A percentile compares a stretch with the other conserved stretches of the same genome.
These are phyloP conservation scores for Leccinum rimulosum DNA, from an alignment of 768 basidiomycete species.

Conservation along the genomic window DNA sequence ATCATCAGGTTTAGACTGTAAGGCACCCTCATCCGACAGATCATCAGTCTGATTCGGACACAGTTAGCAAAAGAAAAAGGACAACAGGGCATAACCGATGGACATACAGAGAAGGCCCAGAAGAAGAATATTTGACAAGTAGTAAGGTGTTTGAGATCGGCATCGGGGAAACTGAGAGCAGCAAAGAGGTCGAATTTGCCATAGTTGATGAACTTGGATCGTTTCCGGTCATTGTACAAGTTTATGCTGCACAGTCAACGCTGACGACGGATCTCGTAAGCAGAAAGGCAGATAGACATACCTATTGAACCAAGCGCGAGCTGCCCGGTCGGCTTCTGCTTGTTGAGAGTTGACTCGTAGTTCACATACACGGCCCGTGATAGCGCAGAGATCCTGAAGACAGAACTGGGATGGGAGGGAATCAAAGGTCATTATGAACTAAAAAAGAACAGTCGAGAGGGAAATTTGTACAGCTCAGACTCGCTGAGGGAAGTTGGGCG, in stretches of 20 bases:
- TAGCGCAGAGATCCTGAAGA: conserved; percentile 35
- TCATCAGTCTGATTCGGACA: conserved; percentile 33
- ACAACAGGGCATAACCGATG: background rate
- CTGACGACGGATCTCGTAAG: background rate
- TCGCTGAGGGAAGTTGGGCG: conserved; percentile 22
- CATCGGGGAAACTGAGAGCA: conserved; percentile 38
- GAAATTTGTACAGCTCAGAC: conserved; percentile 25
- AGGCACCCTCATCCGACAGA: conserved; percentile 36
- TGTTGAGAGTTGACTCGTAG: conserved; percentile 33
- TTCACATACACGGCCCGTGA: conserved; percentile 37
- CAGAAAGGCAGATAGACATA: conserved; percentile 3
- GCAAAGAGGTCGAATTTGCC: conserved; percentile 40
- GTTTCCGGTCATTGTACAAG: conserved; percentile 36
- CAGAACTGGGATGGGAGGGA: conserved; percentile 36
- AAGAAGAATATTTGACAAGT: conserved; percentile 39
- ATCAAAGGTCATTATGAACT: conserved; percentile 29
- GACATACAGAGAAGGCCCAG: conserved; percentile 37
- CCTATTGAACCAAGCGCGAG: conserved; percentile 36
- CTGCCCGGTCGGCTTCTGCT: conserved; percentile 32
- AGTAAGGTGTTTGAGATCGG: conserved; percentile 33
- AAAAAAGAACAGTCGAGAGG: conserved; percentile 13
- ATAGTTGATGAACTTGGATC: conserved; percentile 35
- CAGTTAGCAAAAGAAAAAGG: conserved; percentile 1
- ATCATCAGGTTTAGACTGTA: conserved; percentile 34
- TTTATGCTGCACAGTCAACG: conserved; percentile 20